Conservation (phyloP, 495 filamentous ascomycete species). For the Aspergillus panamensis region DNA sequence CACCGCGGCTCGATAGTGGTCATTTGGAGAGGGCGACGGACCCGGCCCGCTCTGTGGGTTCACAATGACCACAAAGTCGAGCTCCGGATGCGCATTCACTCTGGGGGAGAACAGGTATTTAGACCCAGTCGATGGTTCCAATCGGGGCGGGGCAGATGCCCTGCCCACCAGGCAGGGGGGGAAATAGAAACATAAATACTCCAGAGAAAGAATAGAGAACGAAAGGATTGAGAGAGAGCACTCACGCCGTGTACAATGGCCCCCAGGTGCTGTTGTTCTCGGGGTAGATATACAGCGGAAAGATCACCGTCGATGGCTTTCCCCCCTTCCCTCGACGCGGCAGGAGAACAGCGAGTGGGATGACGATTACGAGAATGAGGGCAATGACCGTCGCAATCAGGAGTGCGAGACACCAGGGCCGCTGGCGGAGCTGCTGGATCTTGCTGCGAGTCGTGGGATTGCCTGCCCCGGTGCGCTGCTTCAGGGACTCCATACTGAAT, state of each 20-base stretch:
- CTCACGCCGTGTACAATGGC: conserved; percentile 32
- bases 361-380: conserved; percentile 19
- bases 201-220: background rate
- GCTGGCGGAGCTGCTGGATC: conserved; percentile 6
- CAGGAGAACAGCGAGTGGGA: conserved; percentile 16
- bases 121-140: background rate
- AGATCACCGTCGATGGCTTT: conserved; percentile 35
- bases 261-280: conserved; percentile 38
- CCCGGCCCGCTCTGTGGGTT: conserved; percentile 50
- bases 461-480: background rate
- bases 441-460: conserved; percentile 4
- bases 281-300: conserved; percentile 52
- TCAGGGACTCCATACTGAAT: conserved; percentile 10
- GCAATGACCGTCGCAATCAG: conserved; percentile 6
- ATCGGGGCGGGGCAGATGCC: background rate
- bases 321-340: conserved; percentile 8
- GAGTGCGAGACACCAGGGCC: conserved; percentile 17
- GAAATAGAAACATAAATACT: background rate
- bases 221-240: background rate
- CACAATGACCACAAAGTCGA: conserved; percentile 43
- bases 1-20: conserved; percentile 33
- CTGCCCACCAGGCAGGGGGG: background rate
- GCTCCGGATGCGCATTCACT: conserved; percentile 31
- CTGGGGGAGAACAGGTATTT: conserved; percentile 5
- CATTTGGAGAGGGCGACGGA: conserved; percentile 23